phyloP scores from a whole-genome alignment of 257 asterid genomes.

The Rubia yunnanensis region DNA sequence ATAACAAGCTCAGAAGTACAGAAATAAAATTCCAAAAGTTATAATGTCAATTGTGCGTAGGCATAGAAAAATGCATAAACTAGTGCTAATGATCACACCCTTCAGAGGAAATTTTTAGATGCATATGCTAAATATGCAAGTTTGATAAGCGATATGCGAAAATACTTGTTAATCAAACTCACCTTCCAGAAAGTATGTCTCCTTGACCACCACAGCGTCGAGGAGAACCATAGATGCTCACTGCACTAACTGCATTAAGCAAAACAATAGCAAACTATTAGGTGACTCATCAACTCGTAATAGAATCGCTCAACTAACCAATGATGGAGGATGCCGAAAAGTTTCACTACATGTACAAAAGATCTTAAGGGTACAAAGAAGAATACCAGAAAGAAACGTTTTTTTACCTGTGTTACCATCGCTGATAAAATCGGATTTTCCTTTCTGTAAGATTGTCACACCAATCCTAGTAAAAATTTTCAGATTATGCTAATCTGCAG shows the following conservation, averaged over 20 bases:
- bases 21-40: not conserved
- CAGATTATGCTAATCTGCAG: not conserved
- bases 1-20: not conserved
- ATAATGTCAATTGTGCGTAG: not conserved
- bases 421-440: conserved; percentile 64
- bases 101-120: too few species aligned
- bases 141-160: not conserved
- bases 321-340: not conserved
- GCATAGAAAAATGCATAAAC: not conserved
- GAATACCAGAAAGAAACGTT: conserved; percentile 4
- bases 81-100: too few species aligned
- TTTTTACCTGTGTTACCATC: conserved; percentile 69
- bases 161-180: not conserved
- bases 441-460: conserved; percentile 77
- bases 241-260: conserved; percentile 48
- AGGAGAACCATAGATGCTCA: conserved; percentile 74
- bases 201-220: conserved; percentile 99
- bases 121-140: too few species aligned
- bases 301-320: not conserved
- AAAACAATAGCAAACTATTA: not conserved
- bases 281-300: not conserved
- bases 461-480: conserved; percentile 46
- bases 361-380: not conserved
- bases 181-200: conserved; percentile 96
- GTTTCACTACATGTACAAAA: not conserved